phyloP scores from a whole-genome alignment of 1,284 basidiomycete genomes.

The Cryptococcus sp. region DNA sequence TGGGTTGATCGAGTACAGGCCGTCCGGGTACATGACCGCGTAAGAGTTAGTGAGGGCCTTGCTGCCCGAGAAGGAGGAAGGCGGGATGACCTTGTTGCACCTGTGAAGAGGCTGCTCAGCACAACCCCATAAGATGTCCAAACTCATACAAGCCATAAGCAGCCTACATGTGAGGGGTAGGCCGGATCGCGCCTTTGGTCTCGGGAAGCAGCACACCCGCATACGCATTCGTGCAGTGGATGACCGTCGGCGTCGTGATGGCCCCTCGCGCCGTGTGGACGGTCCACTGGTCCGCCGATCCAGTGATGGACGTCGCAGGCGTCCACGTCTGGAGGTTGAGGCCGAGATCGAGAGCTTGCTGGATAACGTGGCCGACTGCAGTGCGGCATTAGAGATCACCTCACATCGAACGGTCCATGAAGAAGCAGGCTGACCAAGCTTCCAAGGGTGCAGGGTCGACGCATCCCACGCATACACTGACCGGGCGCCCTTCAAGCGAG shows the following conservation, averaged over 20 bases:
- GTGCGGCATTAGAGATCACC: background rate
- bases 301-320: constrained; percentile 14
- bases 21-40: constrained; percentile 15
- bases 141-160: background rate
- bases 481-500: constrained; percentile 19
- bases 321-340: constrained; percentile 27
- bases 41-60: constrained; percentile 23
- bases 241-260: constrained; percentile 14
- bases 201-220: constrained; percentile 21
- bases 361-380: constrained; percentile 18
- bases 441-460: constrained; percentile 25
- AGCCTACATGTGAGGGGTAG: constrained; percentile 22
- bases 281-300: constrained; percentile 12
- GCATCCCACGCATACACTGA: constrained; percentile 22
- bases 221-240: constrained; percentile 27
- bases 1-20: constrained; percentile 23
- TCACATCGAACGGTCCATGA: background rate
- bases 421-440: constrained; percentile 15
- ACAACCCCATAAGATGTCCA: no score
- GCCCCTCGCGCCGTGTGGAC: constrained; percentile 21
- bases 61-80: constrained; percentile 16
- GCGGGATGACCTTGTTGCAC: constrained; percentile 24
- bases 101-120: background rate
- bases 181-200: constrained; percentile 15
- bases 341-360: constrained; percentile 13